Evolutionary conservation across 331 rosid species (phyloP).

Genomic region (Rosa hybrid): DNA sequence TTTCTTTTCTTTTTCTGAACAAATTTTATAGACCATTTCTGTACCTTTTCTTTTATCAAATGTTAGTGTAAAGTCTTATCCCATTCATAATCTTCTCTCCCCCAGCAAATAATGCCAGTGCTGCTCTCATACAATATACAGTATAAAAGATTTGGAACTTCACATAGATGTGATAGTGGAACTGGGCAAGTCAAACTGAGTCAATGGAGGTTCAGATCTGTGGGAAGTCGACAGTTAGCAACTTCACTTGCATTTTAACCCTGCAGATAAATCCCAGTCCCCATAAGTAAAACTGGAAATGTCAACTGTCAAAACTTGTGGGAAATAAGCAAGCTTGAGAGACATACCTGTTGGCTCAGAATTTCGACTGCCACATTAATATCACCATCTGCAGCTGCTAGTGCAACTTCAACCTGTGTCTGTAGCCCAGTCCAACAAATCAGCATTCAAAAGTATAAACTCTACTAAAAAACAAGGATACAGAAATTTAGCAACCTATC

Average conservation of each 20-base stretch:
- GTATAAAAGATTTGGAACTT: not conserved
- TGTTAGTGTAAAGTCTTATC: not conserved
- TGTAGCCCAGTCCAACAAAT: slow-evolving; percentile 35
- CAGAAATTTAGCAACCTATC: not conserved
- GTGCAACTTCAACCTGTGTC: slow-evolving; percentile 98
- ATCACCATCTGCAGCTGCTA: slow-evolving; percentile 98
- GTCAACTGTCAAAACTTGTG: not conserved
- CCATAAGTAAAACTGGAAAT: not conserved
- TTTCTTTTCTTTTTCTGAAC: not conserved
- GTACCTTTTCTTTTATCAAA: not conserved
- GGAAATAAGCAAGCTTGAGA: not conserved
- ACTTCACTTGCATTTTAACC: slow-evolving; percentile 13
- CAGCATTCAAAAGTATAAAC: slow-evolving; percentile 9
- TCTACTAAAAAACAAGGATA: not conserved
- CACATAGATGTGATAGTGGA: not conserved
- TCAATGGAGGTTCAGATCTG: not conserved
- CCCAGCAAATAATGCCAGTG: not conserved
- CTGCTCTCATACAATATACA: slow-evolving; percentile 12
- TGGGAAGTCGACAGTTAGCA: slow-evolving; percentile 4
- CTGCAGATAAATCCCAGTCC: slow-evolving; percentile 24
- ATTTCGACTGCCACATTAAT: slow-evolving; percentile 88
- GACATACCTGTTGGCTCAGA: slow-evolving; percentile 93
- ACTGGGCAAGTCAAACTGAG: not conserved
- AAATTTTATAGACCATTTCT: not conserved
- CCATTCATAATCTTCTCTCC: slow-evolving; percentile 3